Base-by-base conservation (phyloP, 495 filamentous ascomycete genomes). In the Parathielavia appendiculata region DNA sequence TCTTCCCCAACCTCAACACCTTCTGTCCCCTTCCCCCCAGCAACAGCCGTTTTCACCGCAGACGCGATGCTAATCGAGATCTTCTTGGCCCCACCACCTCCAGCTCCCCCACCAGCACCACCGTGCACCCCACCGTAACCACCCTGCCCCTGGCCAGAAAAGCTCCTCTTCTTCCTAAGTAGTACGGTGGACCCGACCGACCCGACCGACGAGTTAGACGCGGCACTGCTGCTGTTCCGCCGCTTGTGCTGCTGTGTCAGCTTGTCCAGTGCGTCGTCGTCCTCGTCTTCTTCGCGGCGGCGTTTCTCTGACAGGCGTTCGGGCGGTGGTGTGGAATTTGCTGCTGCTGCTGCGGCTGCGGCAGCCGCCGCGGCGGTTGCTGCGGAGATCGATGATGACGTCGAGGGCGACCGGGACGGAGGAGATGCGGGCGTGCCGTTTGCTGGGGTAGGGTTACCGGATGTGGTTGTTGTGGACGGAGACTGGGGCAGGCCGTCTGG, bases 251-350 rank as follows among this genome's bases (percentile, higher is more conserved):
- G 80, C 39, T 78, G 78, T 10, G 85, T 77, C 58, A 93, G 76
- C 67, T 91, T 92, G 20, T 80, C 81, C 22, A 95, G 71, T 56
- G 87, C 89, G 62, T 95, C 90, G 50, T 96, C 90, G 53, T 96
- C 92, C 43, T 92, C 88, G 54, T 86, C 83, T 61, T 96, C 91
- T 63, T 95, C 91, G 40, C 93, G 81, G 44, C 93, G 80, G 56
- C 93, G 88, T 68, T 96, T 96, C 72, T 96, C 91, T 0, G 91
- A 84, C n/a, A 96, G 64, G 54, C 89, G 78, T 66, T 95, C 91
- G 0, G 85, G 88, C 36, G 82, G 85, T 6, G 82, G 75, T 20
- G 59, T 39, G 65, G 77, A 57, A 71, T 75, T 36, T 14, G 45
- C 47, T 14, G 40, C 57, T 2, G 48, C 49, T 9, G 56, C 48